Base-by-base conservation (phyloP, 2,329 filamentous ascomycete species). In the Penicillium sp. region DNA sequence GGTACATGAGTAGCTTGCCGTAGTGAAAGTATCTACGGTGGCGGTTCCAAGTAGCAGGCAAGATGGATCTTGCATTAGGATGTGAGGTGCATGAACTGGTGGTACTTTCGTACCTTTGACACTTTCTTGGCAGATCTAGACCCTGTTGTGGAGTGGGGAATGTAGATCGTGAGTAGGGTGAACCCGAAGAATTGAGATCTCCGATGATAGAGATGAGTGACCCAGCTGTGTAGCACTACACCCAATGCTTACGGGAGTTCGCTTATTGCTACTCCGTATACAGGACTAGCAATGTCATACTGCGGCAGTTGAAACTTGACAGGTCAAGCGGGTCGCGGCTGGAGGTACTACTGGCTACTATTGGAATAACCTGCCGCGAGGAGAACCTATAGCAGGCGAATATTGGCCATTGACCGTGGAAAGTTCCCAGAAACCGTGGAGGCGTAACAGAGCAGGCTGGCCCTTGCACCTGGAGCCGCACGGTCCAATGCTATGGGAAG, bases 291-390 rank as follows among this genome's bases (percentile, higher is more conserved):
- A 39, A 35, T 47, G 51, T 47, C 47, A 39, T 20, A 20, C 33
- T 15, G 18, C 42, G 35, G 52, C 47, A 40, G 42, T 47, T 55
- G 50, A 53, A 47, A 61, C 52, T 50, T 58, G 57, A 61, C 55
- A 61, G 50, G 52, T 61, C 55, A 46, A 42, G 49, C 47, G 49
- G 55, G 46, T 50, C 48, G 42, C 49, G 44, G 50, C 42, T 54
- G 46, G 45, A 45, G 42, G 35, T 43, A 47, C 29, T 48, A 55
- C 42, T 37, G 46, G 42, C 40, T 15, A 56, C 51, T 56, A 60
- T 56, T 59, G 55, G 41, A 58, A 54, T 52, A 50, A 44, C 47
- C 50, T 44, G 44, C 49, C 40, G 25, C 25, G 43, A 56, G 39
- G 42, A 47, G 24, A 44, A 20, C 9, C n/a, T 40, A 9, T 6